Percentiles rank a stretch among this genome's conserved stretches.
phyloP scores from a whole-genome alignment of 2,329 filamentous ascomycete species.

The Ophiocordyceps camponoti-rufipedis region DNA sequence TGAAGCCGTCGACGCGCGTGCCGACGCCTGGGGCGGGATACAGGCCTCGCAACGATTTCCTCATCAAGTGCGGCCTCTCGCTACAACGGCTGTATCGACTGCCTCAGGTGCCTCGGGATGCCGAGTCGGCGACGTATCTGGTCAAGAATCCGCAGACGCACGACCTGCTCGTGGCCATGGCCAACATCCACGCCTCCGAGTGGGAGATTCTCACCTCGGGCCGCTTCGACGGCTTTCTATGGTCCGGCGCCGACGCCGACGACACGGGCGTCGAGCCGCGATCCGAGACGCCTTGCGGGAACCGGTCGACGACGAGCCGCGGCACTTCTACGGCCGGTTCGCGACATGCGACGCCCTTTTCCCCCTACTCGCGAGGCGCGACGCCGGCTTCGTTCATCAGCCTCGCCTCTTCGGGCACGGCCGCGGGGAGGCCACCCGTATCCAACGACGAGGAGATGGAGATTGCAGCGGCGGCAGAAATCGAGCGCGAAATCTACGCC shows the following conservation, averaged over 20 bases:
- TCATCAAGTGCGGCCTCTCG: conserved; percentile 58
- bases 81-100: conserved; percentile 76
- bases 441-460: conserved; percentile 89
- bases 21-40: conserved; percentile 51
- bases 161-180: conserved; percentile 70
- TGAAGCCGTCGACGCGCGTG: conserved; percentile 39
- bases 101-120: conserved; percentile 54
- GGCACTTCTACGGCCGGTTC: conserved; percentile 22
- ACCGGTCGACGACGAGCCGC: conserved; percentile 17
- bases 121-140: conserved; percentile 71
- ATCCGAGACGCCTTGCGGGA: conserved; percentile 32
- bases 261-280: conserved; percentile 30
- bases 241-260: conserved; percentile 68
- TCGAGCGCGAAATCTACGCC: conserved; percentile 81
- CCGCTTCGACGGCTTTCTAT: conserved; percentile 87
- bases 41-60: conserved; percentile 50
- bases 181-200: conserved; percentile 77
- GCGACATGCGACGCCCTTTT: conserved; percentile 28
- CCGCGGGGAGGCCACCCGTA: conserved; percentile 39
- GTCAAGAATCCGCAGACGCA: conserved; percentile 69
- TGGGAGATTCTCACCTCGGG: conserved; percentile 93
- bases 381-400: conserved; percentile 44
- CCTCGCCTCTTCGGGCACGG: conserved; percentile 27
- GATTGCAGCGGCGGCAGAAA: conserved; percentile 73
- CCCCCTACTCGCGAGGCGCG: conserved; percentile 32